Evolutionary conservation across 2,329 filamentous ascomycete species (phyloP).

Genomic region (Lachnellula hyalina): DNA sequence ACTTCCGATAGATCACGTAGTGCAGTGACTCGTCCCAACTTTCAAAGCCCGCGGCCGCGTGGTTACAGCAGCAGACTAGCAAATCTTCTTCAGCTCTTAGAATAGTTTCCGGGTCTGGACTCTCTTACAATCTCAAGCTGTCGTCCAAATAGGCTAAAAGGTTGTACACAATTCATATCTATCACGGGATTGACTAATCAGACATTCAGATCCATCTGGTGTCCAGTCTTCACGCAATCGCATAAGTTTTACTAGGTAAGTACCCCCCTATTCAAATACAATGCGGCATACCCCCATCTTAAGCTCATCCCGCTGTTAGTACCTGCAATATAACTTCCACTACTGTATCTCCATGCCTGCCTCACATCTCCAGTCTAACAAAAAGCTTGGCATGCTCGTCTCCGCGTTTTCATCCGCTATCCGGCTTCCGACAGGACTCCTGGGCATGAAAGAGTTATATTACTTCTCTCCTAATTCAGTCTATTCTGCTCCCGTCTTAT

Average conservation of each 20-base stretch:
- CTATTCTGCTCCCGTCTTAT: background rate
- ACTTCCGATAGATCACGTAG: conserved; percentile 1
- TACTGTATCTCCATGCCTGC: conserved; percentile 8
- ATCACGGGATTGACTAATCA: no score
- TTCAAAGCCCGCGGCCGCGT: background rate
- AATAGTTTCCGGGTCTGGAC: no score
- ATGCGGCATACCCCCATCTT: background rate
- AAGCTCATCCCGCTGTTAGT: conserved; percentile 9
- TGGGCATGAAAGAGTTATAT: background rate
- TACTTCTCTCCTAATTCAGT: background rate
- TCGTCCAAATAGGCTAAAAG: no score
- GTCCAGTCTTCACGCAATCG: background rate
- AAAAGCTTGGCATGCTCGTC: conserved; percentile 6
- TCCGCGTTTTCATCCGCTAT: background rate
- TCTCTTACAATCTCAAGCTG: no score
- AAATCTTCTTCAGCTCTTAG: no score
- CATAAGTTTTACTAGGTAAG: background rate
- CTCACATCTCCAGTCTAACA: conserved; percentile 9
- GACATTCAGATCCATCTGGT: no score
- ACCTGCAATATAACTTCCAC: conserved; percentile 15
- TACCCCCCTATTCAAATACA: background rate
- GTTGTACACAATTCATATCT: no score
- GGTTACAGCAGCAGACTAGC: no score
- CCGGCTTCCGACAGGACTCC: background rate
- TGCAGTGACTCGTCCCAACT: background rate